These are phyloP conservation scores for Saccharomycopsis javanensis DNA, from an alignment of 805 yeast genomes.

Conservation along the genomic window DNA sequence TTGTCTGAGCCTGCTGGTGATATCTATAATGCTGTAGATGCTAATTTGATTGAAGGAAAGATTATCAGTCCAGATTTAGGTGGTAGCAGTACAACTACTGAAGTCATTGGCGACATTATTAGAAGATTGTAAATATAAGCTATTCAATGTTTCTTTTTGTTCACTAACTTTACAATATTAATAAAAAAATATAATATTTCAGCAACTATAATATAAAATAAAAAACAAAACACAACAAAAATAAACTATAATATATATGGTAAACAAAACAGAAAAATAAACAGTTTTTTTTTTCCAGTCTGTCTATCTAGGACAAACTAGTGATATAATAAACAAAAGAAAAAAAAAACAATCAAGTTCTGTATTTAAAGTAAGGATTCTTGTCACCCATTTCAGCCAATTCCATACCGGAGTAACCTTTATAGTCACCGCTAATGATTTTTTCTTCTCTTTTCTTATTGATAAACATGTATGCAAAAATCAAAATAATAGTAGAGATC, in stretches of 20 bases:
- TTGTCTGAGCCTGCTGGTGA: conserved; percentile 80
- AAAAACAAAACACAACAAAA: not conserved
- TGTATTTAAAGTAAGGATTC: conserved; percentile 32
- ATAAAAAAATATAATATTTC: no score
- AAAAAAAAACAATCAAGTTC: conserved; percentile 5
- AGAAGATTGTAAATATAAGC: conserved; percentile 38
- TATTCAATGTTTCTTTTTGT: no score
- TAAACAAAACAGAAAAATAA: no score
- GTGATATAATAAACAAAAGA: not conserved
- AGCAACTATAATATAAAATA: not conserved
- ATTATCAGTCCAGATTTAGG: conserved; percentile 87
- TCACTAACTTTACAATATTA: not conserved
- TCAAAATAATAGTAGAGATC: conserved; percentile 21
- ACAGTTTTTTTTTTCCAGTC: no score
- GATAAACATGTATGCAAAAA: conserved; percentile 22
- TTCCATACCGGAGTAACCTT: conserved; percentile 24
- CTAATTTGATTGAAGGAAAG: conserved; percentile 70
- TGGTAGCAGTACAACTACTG: conserved; percentile 77
- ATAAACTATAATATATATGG: not conserved
- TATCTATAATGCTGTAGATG: conserved; percentile 91
- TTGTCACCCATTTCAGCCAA: conserved; percentile 34
- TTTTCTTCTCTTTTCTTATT: conserved; percentile 25
- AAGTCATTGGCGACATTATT: conserved; percentile 78
- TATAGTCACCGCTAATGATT: conserved; percentile 28
- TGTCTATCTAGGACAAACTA: no score